Evolutionary conservation across 2,329 filamentous ascomycete species (phyloP), one percentile per base, ranked within the genome.

Genomic region (Chrysoporthe austroafricana): DNA sequence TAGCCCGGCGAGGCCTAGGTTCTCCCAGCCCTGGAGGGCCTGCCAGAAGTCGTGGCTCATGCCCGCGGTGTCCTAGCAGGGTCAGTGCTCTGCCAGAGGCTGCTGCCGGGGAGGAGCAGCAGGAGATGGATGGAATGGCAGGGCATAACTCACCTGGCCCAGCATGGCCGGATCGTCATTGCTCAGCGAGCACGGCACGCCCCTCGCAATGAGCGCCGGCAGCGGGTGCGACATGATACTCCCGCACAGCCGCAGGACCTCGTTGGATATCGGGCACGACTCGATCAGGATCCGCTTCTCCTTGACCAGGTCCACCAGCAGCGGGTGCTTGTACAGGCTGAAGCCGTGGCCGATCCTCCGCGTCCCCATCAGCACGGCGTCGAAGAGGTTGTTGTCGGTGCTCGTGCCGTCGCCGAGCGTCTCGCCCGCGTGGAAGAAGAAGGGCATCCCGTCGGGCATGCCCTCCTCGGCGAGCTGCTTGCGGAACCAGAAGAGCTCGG

Each of bases 11-110:
- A 98, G 84, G 0, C 94, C 96, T 16, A 97, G 86, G 75, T 96
- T 97, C 68, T 97, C 91, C 88, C 94, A 96, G 0, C 92, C 94
- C 78, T 97, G 94, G 26, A 97, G 81, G 1, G 92, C 91, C 78
- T 97, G 93, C 93, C 93, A 97, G 79, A 97, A 97, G 79, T 97
- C 94, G 78, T 97, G 92, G 1, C 91, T 95, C 85, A 96, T 90
- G 48, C 93, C 93, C 36, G 89, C 91, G 7, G 86, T 88, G 67
- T 92, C 92, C 74, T 64, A 42, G 11, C 14, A 34, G 16, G 5
- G 26, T 14, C 1, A n/a, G 36, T 36, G 21, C 44, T 44, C 5
- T 26, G n/a, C 3, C 21, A 13, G 36, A 6, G 6, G 50, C 11
- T 18, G 13, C 34, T 57, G 7, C 14, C 4, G 32, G 18, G 4